Base-by-base conservation (phyloP, 2,329 filamentous ascomycete species). In the Pleurostoma richardsiae region DNA sequence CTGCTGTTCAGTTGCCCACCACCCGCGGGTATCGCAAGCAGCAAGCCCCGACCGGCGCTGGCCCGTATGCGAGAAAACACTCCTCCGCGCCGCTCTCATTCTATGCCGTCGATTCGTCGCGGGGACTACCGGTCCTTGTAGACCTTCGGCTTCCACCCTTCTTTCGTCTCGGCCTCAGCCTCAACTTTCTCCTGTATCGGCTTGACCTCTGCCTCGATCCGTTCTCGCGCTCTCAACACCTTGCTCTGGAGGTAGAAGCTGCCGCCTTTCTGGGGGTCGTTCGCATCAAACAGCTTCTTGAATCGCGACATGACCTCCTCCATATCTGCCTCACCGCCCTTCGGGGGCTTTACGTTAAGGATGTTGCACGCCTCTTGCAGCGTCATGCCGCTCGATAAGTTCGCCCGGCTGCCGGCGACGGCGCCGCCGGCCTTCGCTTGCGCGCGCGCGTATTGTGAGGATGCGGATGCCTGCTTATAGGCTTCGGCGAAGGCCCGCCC, bases 231-330 rank as follows among this genome's bases (percentile, higher is more conserved):
- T 52, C 94, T 79, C 57, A 97, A 71, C 46, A 99, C 83, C 73
- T 99, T 99, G 77, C 92, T 97, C 71, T 99, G 94, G 42, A 99
- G 77, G 69, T 99, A 99, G 70, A 99, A 99, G 60, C 90, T 96
- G 45, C 94, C 94, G 33, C 94, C 94, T 63, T 96, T 96, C 68
- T 95, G 79, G 8, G 94, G 92, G 54, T 99, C 88, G 71, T 99
- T 99, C 57, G 82, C 74, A 68, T 99, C 94, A 65, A 96, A 99
- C 42, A 99, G 73, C 54, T 86, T 83, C 80, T 97, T 97, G 77
- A 97, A 99, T 45, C 90, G 80, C 57, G 86, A 83, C 69, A 87
- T 85, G 46, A 96, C 83, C 54, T 86, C 78, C 58, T 91, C 88
- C 64, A 91, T 73, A 63, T 91, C 87, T 49, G 85, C 78, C 63